Evolutionary conservation across 768 basidiomycete genomes (phyloP).

Genomic region (Lactifluus rugatus): DNA sequence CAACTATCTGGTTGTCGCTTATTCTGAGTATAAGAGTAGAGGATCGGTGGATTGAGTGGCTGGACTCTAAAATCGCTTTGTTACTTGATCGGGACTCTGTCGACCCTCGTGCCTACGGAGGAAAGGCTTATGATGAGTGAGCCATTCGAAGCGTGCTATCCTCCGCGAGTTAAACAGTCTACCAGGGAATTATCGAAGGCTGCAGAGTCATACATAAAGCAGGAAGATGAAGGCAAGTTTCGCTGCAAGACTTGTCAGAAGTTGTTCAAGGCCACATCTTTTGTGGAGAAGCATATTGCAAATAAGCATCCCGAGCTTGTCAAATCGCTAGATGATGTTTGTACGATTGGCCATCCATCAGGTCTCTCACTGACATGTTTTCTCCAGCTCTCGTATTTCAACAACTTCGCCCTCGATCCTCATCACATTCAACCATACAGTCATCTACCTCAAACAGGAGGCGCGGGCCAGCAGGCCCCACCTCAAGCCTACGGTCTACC

Average conservation of each 20-base stretch:
- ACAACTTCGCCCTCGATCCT: slow-evolving; percentile 94
- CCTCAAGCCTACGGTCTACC: slow-evolving; percentile 82
- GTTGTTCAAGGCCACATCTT: slow-evolving; percentile 93
- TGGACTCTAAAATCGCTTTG: slow-evolving; percentile 79
- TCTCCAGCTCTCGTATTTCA: slow-evolving; percentile 75
- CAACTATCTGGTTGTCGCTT: slow-evolving; percentile 4
- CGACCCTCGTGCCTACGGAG: slow-evolving; percentile 82
- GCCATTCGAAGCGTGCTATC: slow-evolving; percentile 25
- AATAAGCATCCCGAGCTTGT: slow-evolving; percentile 90
- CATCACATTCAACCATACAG: slow-evolving; percentile 81
- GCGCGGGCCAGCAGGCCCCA: slow-evolving; percentile 64
- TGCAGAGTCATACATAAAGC: slow-evolving; percentile 75
- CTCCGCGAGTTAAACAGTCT: slow-evolving; percentile 8
- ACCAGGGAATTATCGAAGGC: slow-evolving; percentile 72
- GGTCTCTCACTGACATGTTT: slow-evolving; percentile 16
- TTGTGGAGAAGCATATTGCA: slow-evolving; percentile 94
- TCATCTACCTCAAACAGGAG: slow-evolving; percentile 59
- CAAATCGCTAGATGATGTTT: slow-evolving; percentile 76
- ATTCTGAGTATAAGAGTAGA: slow-evolving; percentile 37
- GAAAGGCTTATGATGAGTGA: slow-evolving; percentile 84
- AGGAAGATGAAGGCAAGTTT: slow-evolving; percentile 95
- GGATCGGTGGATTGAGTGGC: slow-evolving; percentile 81
- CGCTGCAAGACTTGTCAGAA: slow-evolving; percentile 95
- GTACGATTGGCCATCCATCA: slow-evolving; percentile 18
- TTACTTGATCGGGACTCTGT: slow-evolving; percentile 70